Conservation (phyloP, 202 grass and related monocot genomes). For the Carex sylvatica region DNA sequence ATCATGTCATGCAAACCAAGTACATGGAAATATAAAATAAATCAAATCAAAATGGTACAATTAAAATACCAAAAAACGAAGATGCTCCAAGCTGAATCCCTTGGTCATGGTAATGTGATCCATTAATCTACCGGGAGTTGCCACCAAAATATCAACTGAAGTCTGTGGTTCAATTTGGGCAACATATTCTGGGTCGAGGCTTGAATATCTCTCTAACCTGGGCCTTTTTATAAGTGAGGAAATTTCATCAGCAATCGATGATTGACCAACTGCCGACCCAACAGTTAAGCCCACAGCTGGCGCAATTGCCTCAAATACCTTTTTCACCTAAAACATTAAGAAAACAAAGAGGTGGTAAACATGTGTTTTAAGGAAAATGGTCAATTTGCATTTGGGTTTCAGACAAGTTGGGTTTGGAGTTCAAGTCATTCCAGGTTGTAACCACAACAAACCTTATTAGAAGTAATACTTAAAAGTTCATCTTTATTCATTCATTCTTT, state of each 20-base stretch:
- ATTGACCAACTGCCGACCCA: slow-evolving; percentile 82
- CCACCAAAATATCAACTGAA: slow-evolving; percentile 88
- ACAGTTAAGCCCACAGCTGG: slow-evolving; percentile 68
- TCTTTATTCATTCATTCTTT: neutral
- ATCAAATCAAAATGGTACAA: neutral
- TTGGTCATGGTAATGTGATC: slow-evolving; percentile 95
- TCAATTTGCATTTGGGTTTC: neutral
- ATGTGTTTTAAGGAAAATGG: neutral
- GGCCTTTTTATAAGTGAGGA: slow-evolving; percentile 35
- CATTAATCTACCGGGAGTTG: slow-evolving; percentile 93
- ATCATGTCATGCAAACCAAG: neutral
- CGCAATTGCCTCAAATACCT: slow-evolving; percentile 88
- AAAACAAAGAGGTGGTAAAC: neutral
- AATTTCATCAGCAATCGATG: slow-evolving; percentile 85
- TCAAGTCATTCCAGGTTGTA: neutral
- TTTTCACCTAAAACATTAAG: slow-evolving; percentile 59
- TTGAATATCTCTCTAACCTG: slow-evolving; percentile 51
- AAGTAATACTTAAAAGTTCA: slow-evolving; percentile 8
- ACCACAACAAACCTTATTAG: neutral
- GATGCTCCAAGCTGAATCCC: slow-evolving; percentile 93
- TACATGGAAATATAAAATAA: neutral
- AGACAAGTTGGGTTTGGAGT: neutral
- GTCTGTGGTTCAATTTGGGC: slow-evolving; percentile 67
- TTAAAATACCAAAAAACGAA: slow-evolving; percentile 72
- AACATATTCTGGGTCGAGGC: slow-evolving; percentile 54